These are phyloP conservation scores for Daldinia eschscholtzii DNA, from an alignment of 2,329 filamentous ascomycete species.

Conservation along the genomic window DNA sequence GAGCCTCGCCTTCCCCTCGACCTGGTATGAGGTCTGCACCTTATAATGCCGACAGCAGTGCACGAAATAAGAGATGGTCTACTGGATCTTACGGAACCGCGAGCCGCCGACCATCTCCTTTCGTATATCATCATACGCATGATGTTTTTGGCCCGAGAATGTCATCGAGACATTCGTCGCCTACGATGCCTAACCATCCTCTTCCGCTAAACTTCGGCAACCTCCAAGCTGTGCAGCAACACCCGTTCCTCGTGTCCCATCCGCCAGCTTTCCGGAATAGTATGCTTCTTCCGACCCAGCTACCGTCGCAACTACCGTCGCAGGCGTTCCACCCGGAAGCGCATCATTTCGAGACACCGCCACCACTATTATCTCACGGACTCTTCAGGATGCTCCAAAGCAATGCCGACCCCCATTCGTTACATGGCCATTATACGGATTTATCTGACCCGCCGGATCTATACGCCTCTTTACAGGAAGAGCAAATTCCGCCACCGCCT, in stretches of 20 bases:
- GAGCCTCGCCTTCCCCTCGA: conserved; percentile 77
- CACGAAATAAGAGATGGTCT: conserved; percentile 80
- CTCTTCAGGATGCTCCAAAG: conserved; percentile 80
- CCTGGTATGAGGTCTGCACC: conserved; percentile 76
- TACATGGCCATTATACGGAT: conserved; percentile 78
- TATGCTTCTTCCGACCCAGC: conserved; percentile 68
- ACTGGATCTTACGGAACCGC: conserved; percentile 75
- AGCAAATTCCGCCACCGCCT: conserved; percentile 78
- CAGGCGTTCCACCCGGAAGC: conserved; percentile 64
- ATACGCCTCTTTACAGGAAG: conserved; percentile 79
- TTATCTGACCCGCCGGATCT: conserved; percentile 81
- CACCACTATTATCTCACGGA: conserved; percentile 76
- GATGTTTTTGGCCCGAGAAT: conserved; percentile 72
- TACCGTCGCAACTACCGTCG: conserved; percentile 62
- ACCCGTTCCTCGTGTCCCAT: conserved; percentile 67
- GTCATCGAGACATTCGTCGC: conserved; percentile 66
- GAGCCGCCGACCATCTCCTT: conserved; percentile 68
- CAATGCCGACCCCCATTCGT: conserved; percentile 76
- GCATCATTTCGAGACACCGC: conserved; percentile 69
- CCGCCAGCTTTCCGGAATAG: conserved; percentile 67
- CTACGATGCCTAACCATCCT: conserved; percentile 61
- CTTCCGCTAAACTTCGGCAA: conserved; percentile 68
- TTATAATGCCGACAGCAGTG: conserved; percentile 74
- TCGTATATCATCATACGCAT: conserved; percentile 71
- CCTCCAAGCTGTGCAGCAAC: conserved; percentile 67